These are phyloP conservation scores for Thalassiosira exigua DNA, from an alignment of 352 stramenopile species.

Conservation along the genomic window DNA sequence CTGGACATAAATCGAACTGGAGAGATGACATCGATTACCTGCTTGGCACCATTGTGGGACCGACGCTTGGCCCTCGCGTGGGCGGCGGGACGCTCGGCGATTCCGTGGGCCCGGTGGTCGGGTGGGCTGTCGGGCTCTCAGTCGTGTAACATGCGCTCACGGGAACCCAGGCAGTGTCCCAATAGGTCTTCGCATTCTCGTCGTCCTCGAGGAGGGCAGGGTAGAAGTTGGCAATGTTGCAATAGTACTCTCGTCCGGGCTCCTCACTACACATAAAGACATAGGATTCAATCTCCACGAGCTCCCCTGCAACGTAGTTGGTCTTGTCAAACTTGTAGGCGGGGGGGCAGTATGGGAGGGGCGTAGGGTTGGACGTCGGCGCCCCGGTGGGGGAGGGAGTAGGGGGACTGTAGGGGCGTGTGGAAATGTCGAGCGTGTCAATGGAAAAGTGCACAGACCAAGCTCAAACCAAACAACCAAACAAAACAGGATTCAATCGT, in stretches of 20 bases:
- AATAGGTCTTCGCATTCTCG: not conserved
- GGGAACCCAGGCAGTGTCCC: not conserved
- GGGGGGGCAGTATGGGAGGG: conserved; percentile 7
- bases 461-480: no score
- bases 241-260: not conserved
- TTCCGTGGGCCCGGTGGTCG: no score
- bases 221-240: not conserved
- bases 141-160: not conserved
- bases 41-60: no score
- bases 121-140: not conserved
- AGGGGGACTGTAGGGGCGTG: no score
- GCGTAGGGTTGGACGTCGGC: not conserved
- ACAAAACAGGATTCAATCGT: no score
- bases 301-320: not conserved
- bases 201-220: not conserved
- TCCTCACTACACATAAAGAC: conserved; percentile 1
- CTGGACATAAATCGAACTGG: no score
- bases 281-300: not conserved
- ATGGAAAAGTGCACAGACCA: no score
- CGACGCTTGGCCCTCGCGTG: no score
- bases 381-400: not conserved
- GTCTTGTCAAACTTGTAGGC: not conserved
- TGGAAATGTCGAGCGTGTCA: no score
- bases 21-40: no score
- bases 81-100: not conserved